These are phyloP conservation scores for Colletotrichum noveboracense DNA, from an alignment of 2,329 filamentous ascomycete species.

Conservation along the genomic window DNA sequence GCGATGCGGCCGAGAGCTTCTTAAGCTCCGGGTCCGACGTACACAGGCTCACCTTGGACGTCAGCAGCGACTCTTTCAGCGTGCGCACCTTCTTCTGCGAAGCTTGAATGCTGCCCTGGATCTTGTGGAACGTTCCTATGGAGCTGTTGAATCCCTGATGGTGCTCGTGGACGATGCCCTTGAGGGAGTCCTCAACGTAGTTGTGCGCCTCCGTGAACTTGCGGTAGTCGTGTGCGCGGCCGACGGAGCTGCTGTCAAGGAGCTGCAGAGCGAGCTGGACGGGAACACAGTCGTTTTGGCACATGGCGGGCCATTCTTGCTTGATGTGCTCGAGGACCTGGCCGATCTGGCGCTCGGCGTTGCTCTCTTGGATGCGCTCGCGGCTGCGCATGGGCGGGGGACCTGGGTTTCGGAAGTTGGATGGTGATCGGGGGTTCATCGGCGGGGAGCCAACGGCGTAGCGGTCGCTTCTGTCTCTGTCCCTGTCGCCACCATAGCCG, in stretches of 20 bases:
- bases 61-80: conserved; percentile 82
- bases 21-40: conserved; percentile 90
- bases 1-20: conserved; percentile 84
- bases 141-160: conserved; percentile 99
- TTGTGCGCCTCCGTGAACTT: conserved; percentile 85
- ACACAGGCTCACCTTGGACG: conserved; percentile 81
- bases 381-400: conserved; percentile 28
- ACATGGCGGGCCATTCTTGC: conserved; percentile 91
- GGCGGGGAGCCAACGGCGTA: conserved; percentile 41
- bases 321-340: conserved; percentile 83
- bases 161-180: conserved; percentile 96
- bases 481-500: conserved; percentile 40
- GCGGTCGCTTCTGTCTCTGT: conserved; percentile 43
- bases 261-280: conserved; percentile 95
- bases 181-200: conserved; percentile 90
- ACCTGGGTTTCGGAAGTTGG: conserved; percentile 32
- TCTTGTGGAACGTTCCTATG: conserved; percentile 98
- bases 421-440: conserved; percentile 25
- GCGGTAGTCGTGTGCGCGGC: conserved; percentile 85
- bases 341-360: conserved; percentile 60
- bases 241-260: conserved; percentile 92
- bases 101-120: conserved; percentile 88
- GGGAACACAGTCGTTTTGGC: conserved; percentile 84
- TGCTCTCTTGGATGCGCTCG: conserved; percentile 45
- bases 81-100: conserved; percentile 86